Percentiles rank a stretch among this genome's conserved stretches.
phyloP scores from a whole-genome alignment of 169 alveolate species.

The Cryptosporidium bovis region DNA sequence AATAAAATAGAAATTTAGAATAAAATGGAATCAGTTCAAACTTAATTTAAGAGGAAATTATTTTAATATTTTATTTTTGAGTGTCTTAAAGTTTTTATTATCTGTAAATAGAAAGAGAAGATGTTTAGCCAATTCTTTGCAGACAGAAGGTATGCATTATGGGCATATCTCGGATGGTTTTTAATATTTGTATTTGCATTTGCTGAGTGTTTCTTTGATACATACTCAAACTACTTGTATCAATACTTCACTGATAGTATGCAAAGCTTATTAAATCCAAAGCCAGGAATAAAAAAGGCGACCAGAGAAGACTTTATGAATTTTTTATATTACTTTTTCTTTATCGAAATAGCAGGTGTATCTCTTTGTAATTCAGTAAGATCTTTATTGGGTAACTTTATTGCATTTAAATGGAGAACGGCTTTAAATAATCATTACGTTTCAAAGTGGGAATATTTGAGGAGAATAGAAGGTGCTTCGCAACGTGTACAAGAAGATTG shows the following conservation, averaged over 20 bases:
- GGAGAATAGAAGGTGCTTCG: slow-evolving; percentile 68
- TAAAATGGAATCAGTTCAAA: not conserved
- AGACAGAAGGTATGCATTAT: slow-evolving; percentile 16
- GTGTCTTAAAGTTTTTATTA: not conserved
- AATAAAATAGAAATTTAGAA: not conserved
- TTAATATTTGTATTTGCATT: slow-evolving; percentile 22
- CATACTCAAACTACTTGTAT: slow-evolving; percentile 19
- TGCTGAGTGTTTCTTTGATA: slow-evolving; percentile 65
- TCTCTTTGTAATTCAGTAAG: slow-evolving; percentile 28
- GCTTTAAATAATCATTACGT: slow-evolving; percentile 47
- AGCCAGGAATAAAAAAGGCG: slow-evolving; percentile 30
- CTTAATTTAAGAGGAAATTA: not conserved
- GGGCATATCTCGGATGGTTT: slow-evolving; percentile 70
- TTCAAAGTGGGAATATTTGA: slow-evolving; percentile 24
- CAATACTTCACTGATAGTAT: slow-evolving; percentile 50
- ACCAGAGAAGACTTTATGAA: slow-evolving; percentile 16
- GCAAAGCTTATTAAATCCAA: slow-evolving; percentile 64
- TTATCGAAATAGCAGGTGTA: slow-evolving; percentile 59
- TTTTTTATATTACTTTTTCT: slow-evolving; percentile 30
- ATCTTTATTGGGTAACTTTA: slow-evolving; percentile 29
- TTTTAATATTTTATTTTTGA: not conserved
- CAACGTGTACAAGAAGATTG: slow-evolving; percentile 74
- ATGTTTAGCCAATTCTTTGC: slow-evolving; percentile 65
- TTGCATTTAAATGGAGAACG: slow-evolving; percentile 74
- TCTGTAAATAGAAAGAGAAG: not conserved